These are phyloP conservation scores for Sungouiella blattae DNA, from an alignment of 805 yeast genomes.

Conservation along the genomic window DNA sequence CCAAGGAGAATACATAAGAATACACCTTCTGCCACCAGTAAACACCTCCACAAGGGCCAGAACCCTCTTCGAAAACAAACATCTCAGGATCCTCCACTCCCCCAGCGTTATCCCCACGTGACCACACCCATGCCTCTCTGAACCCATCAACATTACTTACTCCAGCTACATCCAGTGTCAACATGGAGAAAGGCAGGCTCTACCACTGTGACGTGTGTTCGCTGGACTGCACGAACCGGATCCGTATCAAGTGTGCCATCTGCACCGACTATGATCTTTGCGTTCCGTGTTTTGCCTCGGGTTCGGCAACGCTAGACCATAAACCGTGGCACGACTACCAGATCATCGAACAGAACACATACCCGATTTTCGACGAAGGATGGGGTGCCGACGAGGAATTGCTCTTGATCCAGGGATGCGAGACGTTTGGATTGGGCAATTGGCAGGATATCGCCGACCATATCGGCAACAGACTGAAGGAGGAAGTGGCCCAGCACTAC, in stretches of 20 bases:
- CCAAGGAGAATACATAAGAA: no score
- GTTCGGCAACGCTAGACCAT: slow-evolving; percentile 76
- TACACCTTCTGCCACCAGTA: no score
- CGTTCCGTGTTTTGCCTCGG: slow-evolving; percentile 93
- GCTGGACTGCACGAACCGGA: slow-evolving; percentile 91
- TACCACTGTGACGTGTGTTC: slow-evolving; percentile 96
- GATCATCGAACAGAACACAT: slow-evolving; percentile 90
- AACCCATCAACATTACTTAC: slow-evolving; percentile 1
- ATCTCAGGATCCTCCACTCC: no score
- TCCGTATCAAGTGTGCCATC: slow-evolving; percentile 85
- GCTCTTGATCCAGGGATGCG: slow-evolving; percentile 84
- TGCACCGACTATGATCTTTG: slow-evolving; percentile 96
- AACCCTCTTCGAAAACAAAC: no score
- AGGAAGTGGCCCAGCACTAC: slow-evolving; percentile 88
- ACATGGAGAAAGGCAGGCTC: slow-evolving; percentile 39
- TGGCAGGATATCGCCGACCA: slow-evolving; percentile 99
- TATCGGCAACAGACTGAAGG: slow-evolving; percentile 87
- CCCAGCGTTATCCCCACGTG: no score
- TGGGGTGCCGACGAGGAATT: slow-evolving; percentile 99
- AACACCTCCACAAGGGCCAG: no score
- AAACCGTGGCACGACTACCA: slow-evolving; percentile 92
- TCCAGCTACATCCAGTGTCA: slow-evolving; percentile 2
- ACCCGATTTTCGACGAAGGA: slow-evolving; percentile 81
- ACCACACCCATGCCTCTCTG: no score
- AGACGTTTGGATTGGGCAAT: slow-evolving; percentile 87